These are phyloP conservation scores for Collybiopsis confluens DNA, from an alignment of 768 basidiomycete genomes.

Conservation along the genomic window DNA sequence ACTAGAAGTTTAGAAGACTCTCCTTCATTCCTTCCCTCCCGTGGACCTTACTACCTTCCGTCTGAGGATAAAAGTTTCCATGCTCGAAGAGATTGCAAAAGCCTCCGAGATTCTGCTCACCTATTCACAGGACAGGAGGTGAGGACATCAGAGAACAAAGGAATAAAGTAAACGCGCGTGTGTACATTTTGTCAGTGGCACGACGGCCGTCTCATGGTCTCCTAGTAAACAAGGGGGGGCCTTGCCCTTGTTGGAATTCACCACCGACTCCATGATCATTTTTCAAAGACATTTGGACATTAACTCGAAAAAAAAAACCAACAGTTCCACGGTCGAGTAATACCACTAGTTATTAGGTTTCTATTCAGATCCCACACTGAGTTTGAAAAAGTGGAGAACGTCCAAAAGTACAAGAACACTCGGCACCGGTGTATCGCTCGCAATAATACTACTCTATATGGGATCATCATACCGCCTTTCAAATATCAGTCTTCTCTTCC, in stretches of 20 bases:
- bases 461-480: neutral
- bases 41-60: neutral
- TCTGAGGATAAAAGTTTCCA: constrained; percentile 2
- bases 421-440: neutral
- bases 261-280: no score
- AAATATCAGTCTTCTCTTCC: neutral
- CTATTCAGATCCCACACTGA: neutral
- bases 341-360: no score
- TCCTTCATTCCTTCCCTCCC: neutral
- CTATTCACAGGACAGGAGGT: no score
- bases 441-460: neutral
- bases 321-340: neutral
- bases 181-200: no score
- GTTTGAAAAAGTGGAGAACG: neutral
- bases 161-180: no score
- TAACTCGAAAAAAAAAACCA: no score
- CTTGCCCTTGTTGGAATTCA: no score
- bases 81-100: neutral
- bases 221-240: no score
- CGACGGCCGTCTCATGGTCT: no score
- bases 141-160: no score
- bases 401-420: neutral
- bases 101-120: no score
- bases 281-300: no score
- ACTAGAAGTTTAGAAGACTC: neutral